Evolutionary conservation across 1,284 basidiomycete species (phyloP), one percentile per base, ranked within the genome.

Genomic region (Sporisorium graminicola): DNA sequence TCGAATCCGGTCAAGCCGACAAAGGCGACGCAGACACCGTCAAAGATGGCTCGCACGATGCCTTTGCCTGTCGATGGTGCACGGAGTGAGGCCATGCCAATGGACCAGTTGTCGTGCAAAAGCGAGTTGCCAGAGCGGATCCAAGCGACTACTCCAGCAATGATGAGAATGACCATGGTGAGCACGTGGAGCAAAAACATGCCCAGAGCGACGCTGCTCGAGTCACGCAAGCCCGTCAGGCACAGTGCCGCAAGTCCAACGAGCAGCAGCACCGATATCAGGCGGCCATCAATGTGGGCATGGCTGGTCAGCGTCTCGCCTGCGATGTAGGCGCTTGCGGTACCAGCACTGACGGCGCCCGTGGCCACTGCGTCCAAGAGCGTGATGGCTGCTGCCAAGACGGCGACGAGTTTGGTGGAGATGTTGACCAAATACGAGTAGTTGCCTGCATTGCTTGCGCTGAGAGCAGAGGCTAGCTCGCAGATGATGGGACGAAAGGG

Each of bases 1-100:
- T 81, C 79, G 61, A 81, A 58, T 6, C 79, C 79, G 12, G 79
- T 81, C 26, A 81, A 55, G 20, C 79, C 79, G 24, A 81, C 77
- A 67, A 81, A 81, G 27, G 71, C 77, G 14, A 78, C 65, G 42
- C 74, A 74, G 31, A 70, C 53, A 24, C 71, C 77, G 31, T 79
- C 77, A 55, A 79, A 81, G 42, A 81, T 54, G 33, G 65, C 68
- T n/a, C 72, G 29, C 5, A 69, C 76, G 3, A 71, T 67, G 10
- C 66, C 64, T 43, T 73, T 76, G 51, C 70, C 74, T 6, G 67
- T 59, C 0, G 54, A 49, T 1, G 70, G 43, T 4, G 65, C 54
- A 9, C 57, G 42, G 3, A 73, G 31, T 10, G 56, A 14, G 1
- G 69, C 65, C 44, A 72, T 71, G 29, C 63, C 76, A 3, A 57